Evolutionary conservation across 73 alveolate species (phyloP).

Genomic region (Paramecium bursaria): DNA sequence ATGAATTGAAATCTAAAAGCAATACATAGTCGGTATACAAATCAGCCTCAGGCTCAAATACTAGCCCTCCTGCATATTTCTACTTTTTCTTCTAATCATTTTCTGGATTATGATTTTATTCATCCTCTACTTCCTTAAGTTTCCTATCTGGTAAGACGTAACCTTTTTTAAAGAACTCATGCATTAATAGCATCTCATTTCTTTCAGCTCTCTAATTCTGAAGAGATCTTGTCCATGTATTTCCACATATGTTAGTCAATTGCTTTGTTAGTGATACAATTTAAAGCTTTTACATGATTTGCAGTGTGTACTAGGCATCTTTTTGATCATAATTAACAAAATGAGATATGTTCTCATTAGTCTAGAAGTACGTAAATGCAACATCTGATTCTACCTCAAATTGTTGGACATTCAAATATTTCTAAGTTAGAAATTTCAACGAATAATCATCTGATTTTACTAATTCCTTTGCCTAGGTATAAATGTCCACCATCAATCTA

Average conservation of each 20-base stretch:
- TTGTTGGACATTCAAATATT: conserved; percentile 80
- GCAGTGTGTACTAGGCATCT: conserved; percentile 83
- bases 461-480: conserved; percentile 89
- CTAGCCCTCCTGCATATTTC: conserved; percentile 97
- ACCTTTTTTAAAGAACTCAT: conserved; percentile 84
- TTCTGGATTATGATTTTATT: conserved; percentile 66
- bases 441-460: conserved; percentile 90
- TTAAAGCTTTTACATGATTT: conserved; percentile 81
- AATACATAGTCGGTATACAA: conserved; percentile 95
- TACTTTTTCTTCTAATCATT: conserved; percentile 87
- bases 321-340: conserved; percentile 82
- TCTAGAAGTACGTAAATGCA: conserved; percentile 73
- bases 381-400: conserved; percentile 88
- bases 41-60: conserved; percentile 97
- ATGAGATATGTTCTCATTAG: conserved; percentile 71
- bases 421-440: conserved; percentile 83
- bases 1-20: conserved; percentile 98
- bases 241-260: conserved; percentile 98
- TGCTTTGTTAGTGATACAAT: conserved; percentile 96
- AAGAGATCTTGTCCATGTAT: conserved; percentile 98
- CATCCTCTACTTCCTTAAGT: conserved; percentile 81
- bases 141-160: conserved; percentile 63
- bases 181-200: conserved; percentile 97
- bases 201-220: conserved; percentile 99
- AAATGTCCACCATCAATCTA: conserved; percentile 93